A percentile compares a stretch with the other conserved stretches of the same genome.
Conservation (phyloP, 2,329 filamentous ascomycete genomes). For the Bipolaris zeicola region DNA sequence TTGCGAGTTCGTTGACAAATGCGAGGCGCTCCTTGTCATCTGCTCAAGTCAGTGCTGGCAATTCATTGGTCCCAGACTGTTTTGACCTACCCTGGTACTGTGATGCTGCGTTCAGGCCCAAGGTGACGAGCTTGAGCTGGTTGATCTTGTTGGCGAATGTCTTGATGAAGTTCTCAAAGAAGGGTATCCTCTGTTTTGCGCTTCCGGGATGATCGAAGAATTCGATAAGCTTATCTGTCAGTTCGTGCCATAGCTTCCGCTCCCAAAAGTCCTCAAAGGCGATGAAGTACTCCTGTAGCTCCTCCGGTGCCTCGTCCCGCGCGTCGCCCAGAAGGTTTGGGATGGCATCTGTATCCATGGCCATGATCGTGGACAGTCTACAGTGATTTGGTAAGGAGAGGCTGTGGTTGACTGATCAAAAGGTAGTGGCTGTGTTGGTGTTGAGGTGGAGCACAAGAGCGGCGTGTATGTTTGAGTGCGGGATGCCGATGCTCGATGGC, state of each 20-base stretch:
- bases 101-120: conserved; percentile 84
- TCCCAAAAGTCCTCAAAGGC: conserved; percentile 98
- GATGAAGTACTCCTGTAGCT: conserved; percentile 85
- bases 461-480: conserved; percentile 21
- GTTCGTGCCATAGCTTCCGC: conserved; percentile 98
- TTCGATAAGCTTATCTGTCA: conserved; percentile 84
- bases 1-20: conserved; percentile 82
- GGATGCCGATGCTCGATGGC: conserved; percentile 29
- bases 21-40: conserved; percentile 84
- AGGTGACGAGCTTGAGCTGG: conserved; percentile 91
- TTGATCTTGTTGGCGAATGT: conserved; percentile 99
- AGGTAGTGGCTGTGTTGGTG: conserved; percentile 3
- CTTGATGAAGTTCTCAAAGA: conserved; percentile 94
- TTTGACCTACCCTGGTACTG: conserved; percentile 73
- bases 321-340: conserved; percentile 90
- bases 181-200: conserved; percentile 79
- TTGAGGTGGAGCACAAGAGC: conserved; percentile 9
- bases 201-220: conserved; percentile 87
- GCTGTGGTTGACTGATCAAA: background rate
- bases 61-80: conserved; percentile 39
- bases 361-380: conserved; percentile 32
- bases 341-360: conserved; percentile 86
- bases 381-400: background rate
- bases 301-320: conserved; percentile 83
- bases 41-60: conserved; percentile 50